These are phyloP conservation scores for Hypoxylon crocopeplum DNA, from an alignment of 495 filamentous ascomycete species.

Conservation along the genomic window DNA sequence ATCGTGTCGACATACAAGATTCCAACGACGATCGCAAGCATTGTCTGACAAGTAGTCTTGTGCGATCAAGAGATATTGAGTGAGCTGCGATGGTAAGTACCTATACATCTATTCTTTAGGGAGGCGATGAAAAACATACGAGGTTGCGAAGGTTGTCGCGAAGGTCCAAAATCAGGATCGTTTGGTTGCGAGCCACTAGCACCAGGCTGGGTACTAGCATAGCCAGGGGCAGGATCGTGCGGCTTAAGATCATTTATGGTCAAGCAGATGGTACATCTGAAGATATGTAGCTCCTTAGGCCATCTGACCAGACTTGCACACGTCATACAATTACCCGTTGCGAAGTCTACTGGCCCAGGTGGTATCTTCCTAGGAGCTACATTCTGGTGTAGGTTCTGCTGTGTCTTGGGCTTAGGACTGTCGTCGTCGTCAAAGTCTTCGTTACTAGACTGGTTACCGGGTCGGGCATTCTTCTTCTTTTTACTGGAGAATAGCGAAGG, in stretches of 20 bases:
- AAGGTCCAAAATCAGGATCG: slow-evolving; percentile 6
- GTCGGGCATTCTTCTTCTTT: slow-evolving; percentile 53
- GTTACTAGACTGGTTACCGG: slow-evolving; percentile 28
- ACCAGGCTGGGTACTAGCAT: slow-evolving; percentile 22
- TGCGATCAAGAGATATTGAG: slow-evolving; percentile 38
- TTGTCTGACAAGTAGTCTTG: slow-evolving; percentile 31
- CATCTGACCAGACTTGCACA: slow-evolving; percentile 83
- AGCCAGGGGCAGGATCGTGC: slow-evolving; percentile 15
- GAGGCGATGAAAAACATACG: slow-evolving; percentile 29
- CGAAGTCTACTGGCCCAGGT: slow-evolving; percentile 50
- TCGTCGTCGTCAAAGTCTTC: slow-evolving; percentile 38
- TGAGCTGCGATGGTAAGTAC: slow-evolving; percentile 33
- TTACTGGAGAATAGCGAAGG: slow-evolving; percentile 66
- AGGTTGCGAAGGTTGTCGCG: slow-evolving; percentile 16
- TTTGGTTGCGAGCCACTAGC: slow-evolving; percentile 15
- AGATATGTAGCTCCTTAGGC: slow-evolving; percentile 77
- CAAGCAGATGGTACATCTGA: slow-evolving; percentile 84
- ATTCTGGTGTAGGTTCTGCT: slow-evolving; percentile 36
- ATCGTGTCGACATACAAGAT: slow-evolving; percentile 20
- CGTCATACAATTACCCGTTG: slow-evolving; percentile 80
- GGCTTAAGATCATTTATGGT: slow-evolving; percentile 85
- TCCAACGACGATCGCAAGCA: slow-evolving; percentile 37
- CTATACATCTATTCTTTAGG: neutral
- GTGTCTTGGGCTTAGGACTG: slow-evolving; percentile 33
- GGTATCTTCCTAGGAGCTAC: slow-evolving; percentile 37